Percentiles rank a stretch among this genome's conserved stretches.
Conservation (phyloP, 2,329 filamentous ascomycete genomes). For the Paecilomyces sp. region DNA sequence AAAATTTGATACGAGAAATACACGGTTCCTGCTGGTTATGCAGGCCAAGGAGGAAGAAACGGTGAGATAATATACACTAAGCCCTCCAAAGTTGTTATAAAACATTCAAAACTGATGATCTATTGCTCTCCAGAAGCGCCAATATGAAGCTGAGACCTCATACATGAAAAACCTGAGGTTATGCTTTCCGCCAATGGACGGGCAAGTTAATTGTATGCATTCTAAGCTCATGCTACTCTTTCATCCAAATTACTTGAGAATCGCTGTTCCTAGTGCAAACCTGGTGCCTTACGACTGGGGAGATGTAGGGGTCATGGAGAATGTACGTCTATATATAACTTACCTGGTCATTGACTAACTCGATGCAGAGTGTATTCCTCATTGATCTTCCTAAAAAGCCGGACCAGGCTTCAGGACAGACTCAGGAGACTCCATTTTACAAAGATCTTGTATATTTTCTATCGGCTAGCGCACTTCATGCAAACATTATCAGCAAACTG, state of each 20-base stretch:
- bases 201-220: slow-evolving; percentile 71
- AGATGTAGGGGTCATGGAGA: slow-evolving; percentile 70
- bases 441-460: slow-evolving; percentile 67
- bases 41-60: slow-evolving; percentile 47
- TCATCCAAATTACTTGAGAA: slow-evolving; percentile 62
- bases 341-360: not conserved
- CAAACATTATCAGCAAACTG: slow-evolving; percentile 60
- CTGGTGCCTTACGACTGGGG: slow-evolving; percentile 85
- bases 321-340: slow-evolving; percentile 44
- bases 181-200: slow-evolving; percentile 77
- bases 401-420: slow-evolving; percentile 11
- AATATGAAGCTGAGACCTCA: slow-evolving; percentile 32
- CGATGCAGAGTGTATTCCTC: slow-evolving; percentile 66
- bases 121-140: slow-evolving; percentile 22
- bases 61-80: slow-evolving; percentile 18
- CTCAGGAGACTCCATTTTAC: slow-evolving; percentile 51
- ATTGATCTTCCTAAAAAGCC: slow-evolving; percentile 68
- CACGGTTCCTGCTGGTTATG: slow-evolving; percentile 59
- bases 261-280: slow-evolving; percentile 85
- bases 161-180: slow-evolving; percentile 50
- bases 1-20: slow-evolving; percentile 58
- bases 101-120: not conserved
- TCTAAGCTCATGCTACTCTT: slow-evolving; percentile 92
- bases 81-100: not conserved
- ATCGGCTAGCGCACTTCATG: slow-evolving; percentile 56